phyloP scores from a whole-genome alignment of 2,329 filamentous ascomycete genomes.

The Drechslerella coelobrocha region DNA sequence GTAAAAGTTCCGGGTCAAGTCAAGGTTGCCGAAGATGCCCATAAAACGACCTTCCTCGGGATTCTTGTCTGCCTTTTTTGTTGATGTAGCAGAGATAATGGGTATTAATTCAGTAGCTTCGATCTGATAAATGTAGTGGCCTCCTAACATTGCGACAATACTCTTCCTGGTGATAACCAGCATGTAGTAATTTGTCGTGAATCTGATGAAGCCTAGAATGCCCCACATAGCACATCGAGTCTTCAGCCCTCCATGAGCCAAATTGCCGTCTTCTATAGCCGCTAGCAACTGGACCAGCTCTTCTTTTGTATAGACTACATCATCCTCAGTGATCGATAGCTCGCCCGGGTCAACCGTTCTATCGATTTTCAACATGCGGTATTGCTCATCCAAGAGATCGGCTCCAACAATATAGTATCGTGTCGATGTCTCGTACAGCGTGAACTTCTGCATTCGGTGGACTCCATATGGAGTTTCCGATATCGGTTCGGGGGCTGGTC shows the following conservation, averaged over 20 bases:
- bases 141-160: conserved; percentile 93
- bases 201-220: conserved; percentile 89
- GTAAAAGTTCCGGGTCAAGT: conserved; percentile 90
- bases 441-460: conserved; percentile 88
- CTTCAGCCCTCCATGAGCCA: conserved; percentile 84
- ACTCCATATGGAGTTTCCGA: conserved; percentile 58
- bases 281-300: conserved; percentile 94
- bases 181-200: conserved; percentile 97
- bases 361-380: conserved; percentile 93
- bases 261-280: conserved; percentile 94
- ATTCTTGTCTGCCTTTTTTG: conserved; percentile 78
- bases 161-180: conserved; percentile 93
- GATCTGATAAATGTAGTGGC: conserved; percentile 93
- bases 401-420: conserved; percentile 94
- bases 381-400: conserved; percentile 85
- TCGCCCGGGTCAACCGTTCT: conserved; percentile 80
- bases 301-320: conserved; percentile 88
- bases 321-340: conserved; percentile 87
- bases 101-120: conserved; percentile 92
- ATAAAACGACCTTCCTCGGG: conserved; percentile 89
- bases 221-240: conserved; percentile 92
- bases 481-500: conserved; percentile 17
- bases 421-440: conserved; percentile 92
- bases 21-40: conserved; percentile 85
- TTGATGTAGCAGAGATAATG: conserved; percentile 71